Conservation (phyloP, 768 basidiomycete species). For the Suillus alpinus region DNA sequence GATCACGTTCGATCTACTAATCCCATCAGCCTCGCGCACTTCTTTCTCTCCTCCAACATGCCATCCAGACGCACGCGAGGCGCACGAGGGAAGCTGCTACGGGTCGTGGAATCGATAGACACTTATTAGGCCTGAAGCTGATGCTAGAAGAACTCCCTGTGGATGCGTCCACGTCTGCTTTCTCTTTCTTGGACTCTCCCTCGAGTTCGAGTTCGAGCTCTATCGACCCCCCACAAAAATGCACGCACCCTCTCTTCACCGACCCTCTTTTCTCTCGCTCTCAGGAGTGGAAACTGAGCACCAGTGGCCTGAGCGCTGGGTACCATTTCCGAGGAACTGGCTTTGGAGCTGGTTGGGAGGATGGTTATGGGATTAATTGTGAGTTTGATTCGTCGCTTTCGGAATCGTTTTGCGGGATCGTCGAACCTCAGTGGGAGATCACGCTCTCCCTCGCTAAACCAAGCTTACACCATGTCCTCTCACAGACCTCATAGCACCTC, state of each 20-base stretch:
- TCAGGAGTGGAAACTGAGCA: slow-evolving; percentile 84
- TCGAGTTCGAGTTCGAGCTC: neutral
- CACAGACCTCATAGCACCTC: slow-evolving; percentile 78
- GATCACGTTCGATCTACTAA: slow-evolving; percentile 6
- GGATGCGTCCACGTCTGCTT: neutral
- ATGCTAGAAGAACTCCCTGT: slow-evolving; percentile 41
- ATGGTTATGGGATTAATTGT: slow-evolving; percentile 97
- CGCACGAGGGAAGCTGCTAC: slow-evolving; percentile 77
- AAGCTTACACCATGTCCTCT: slow-evolving; percentile 14
- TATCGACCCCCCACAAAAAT: slow-evolving; percentile 32
- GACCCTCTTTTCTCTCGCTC: slow-evolving; percentile 75
- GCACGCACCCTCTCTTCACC: slow-evolving; percentile 53
- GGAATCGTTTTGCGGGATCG: neutral
- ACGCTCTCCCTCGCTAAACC: neutral
- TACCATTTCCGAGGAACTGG: slow-evolving; percentile 87
- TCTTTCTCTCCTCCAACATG: slow-evolving; percentile 56
- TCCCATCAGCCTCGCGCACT: slow-evolving; percentile 23
- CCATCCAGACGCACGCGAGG: slow-evolving; percentile 65
- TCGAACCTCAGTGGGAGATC: neutral
- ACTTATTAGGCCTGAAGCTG: slow-evolving; percentile 80
- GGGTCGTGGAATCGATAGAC: slow-evolving; percentile 85
- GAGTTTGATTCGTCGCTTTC: slow-evolving; percentile 27
- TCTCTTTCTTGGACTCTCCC: neutral
- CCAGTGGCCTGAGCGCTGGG: slow-evolving; percentile 86
- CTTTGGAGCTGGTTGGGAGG: slow-evolving; percentile 76